Base-by-base conservation (phyloP, 352 stramenopile genomes). In the Pythium diclinum region DNA sequence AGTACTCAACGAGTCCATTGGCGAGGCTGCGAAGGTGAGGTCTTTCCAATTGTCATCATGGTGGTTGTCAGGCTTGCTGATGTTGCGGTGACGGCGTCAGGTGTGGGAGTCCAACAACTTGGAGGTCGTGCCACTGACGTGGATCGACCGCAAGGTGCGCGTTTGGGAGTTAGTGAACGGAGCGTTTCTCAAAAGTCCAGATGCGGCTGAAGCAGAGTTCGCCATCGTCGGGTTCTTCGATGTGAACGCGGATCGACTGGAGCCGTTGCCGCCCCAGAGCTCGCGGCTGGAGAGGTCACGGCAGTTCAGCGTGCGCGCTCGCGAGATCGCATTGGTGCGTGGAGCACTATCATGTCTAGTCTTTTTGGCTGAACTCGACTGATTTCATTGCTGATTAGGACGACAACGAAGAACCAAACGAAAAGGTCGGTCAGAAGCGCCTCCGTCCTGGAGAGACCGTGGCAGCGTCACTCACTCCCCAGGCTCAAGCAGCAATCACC, bases 61-160 rank as follows among this genome's bases (percentile, higher is more conserved):
- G 40, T 2, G 36, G 9, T 6, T n/a, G 36, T n/a, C 8, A 28
- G 25, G 25, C 25, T 28, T 44, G 36, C 40, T 47, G 40, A 47
- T 47, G 16, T 3, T 42, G 36, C 10, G 13, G 13, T 42, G 9
- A 46, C 8, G 40, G 17, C 6, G 40, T 6, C 21, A 72, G 65
- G 47, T 67, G 33, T 67, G 59, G 59, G 65, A 72, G 33, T 72
- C 65, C 19, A 67, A 67, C n/a, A n/a, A 52, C 3, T 42, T 72
- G 14, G 65, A 67, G 65, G 21, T 14, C 34, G 54, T 72, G 28
- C 36, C 52, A 17, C 36, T 72, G 3, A 51, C 17, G 42, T 61
- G 54, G 59, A 55, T 72, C 47, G 32, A 60, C 46, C 32, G 38
- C 11, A 63, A 54, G 16, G 9, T 71, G 8, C 16, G 21, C 3